Conservation (phyloP, 495 filamentous ascomycete genomes). For the Chaetomium fimeti region DNA sequence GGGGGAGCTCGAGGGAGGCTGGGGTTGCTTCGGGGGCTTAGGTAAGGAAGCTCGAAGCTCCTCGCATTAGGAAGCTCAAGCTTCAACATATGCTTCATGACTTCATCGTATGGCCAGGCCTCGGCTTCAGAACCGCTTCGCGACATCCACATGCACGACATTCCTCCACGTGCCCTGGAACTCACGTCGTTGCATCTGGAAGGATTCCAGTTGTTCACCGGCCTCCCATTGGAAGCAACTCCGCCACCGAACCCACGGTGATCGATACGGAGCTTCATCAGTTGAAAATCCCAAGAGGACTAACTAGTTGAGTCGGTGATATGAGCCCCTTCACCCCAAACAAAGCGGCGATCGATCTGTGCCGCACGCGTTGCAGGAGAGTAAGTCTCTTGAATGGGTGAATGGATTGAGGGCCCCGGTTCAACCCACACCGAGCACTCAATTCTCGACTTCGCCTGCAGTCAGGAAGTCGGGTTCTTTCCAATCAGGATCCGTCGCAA, state of each 20-base stretch:
- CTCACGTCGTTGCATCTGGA: neutral
- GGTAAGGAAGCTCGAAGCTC: neutral
- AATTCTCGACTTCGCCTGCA: neutral
- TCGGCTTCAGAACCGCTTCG: conserved; percentile 4
- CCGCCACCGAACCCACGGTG: neutral
- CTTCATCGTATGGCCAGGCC: neutral
- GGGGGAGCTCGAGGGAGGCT: neutral
- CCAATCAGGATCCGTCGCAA: conserved; percentile 12
- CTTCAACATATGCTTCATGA: neutral
- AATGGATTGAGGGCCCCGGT: neutral
- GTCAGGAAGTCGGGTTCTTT: conserved; percentile 2
- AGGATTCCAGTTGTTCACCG: neutral
- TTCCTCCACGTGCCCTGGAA: neutral
- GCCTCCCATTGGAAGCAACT: neutral
- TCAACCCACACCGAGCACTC: neutral
- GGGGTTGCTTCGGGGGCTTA: neutral
- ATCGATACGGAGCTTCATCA: neutral
- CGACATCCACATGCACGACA: neutral
- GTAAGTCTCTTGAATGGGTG: neutral
- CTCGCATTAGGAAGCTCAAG: neutral
- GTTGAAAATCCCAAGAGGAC: neutral
- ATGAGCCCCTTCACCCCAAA: neutral
- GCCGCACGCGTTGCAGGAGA: neutral
- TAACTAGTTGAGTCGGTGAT: neutral
- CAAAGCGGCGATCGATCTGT: neutral